Percentiles rank a stretch among this genome's conserved stretches.
phyloP scores from a whole-genome alignment of 805 yeast genomes.

The Ogataea populi-albae region DNA sequence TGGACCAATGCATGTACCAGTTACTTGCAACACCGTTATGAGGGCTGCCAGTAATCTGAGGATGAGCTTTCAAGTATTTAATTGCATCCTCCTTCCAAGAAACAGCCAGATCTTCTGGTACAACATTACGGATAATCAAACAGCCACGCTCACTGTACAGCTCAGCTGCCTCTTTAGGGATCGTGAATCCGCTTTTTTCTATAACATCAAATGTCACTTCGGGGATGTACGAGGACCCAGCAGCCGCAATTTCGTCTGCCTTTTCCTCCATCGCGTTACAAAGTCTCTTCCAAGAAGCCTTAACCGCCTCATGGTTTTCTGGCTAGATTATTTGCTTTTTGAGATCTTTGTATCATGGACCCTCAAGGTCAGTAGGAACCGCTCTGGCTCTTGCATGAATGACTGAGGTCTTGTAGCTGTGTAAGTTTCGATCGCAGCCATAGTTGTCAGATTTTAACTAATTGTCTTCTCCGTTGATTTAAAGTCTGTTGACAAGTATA shows the following conservation, averaged over 20 bases:
- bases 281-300: slow-evolving; percentile 29
- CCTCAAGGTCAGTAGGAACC: too few species aligned
- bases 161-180: slow-evolving; percentile 5
- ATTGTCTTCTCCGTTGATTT: too few species aligned
- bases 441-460: too few species aligned
- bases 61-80: slow-evolving; percentile 29
- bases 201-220: slow-evolving; percentile 21
- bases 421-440: too few species aligned
- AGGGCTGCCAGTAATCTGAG: slow-evolving; percentile 32
- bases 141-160: slow-evolving; percentile 26
- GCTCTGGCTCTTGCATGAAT: too few species aligned
- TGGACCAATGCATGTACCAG: slow-evolving; percentile 42
- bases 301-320: slow-evolving; percentile 22
- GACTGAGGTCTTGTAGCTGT: too few species aligned
- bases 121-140: slow-evolving; percentile 31
- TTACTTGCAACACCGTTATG: too few species aligned
- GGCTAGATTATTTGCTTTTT: slow-evolving; percentile 22
- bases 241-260: slow-evolving; percentile 18
- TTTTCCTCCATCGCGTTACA: slow-evolving; percentile 21
- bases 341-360: slow-evolving; percentile 6
- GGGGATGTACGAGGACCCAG: slow-evolving; percentile 19
- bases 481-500: too few species aligned
- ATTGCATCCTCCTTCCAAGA: slow-evolving; percentile 19
- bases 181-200: slow-evolving; percentile 4
- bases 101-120: slow-evolving; percentile 26